Conservation (phyloP, 768 basidiomycete genomes). For the Trametopsis cervina region DNA sequence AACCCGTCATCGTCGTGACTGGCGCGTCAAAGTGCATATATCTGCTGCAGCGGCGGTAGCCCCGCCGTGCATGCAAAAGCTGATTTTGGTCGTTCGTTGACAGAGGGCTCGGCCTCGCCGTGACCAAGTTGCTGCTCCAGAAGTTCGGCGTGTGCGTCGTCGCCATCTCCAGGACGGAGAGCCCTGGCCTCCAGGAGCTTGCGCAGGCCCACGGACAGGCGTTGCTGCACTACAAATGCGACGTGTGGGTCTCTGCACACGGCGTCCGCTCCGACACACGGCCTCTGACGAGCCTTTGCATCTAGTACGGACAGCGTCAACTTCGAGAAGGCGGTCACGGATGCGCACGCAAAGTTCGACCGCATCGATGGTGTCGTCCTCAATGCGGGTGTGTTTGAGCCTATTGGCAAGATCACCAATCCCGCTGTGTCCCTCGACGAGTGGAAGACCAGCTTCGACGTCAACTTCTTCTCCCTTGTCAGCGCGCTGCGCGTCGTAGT, state of each 20-base stretch:
- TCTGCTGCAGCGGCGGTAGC: slow-evolving; percentile 4
- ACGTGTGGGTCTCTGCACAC: slow-evolving; percentile 53
- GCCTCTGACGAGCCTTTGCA: slow-evolving; percentile 4
- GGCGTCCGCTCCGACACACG: not conserved
- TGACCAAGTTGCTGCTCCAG: slow-evolving; percentile 57
- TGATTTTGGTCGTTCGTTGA: slow-evolving; percentile 8
- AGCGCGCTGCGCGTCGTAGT: slow-evolving; percentile 59
- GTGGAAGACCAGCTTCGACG: slow-evolving; percentile 73
- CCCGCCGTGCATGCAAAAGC: slow-evolving; percentile 1
- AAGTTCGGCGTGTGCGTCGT: slow-evolving; percentile 64
- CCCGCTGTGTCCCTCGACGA: slow-evolving; percentile 40
- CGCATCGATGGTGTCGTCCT: slow-evolving; percentile 73
- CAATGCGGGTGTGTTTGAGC: slow-evolving; percentile 78
- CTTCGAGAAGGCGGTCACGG: slow-evolving; percentile 47
- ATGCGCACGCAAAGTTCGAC: slow-evolving; percentile 46
- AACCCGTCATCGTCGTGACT: slow-evolving; percentile 69
- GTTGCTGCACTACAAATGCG: slow-evolving; percentile 57
- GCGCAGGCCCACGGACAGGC: slow-evolving; percentile 27
- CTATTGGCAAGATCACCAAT: slow-evolving; percentile 53
- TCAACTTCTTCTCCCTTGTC: slow-evolving; percentile 85
- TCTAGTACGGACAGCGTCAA: slow-evolving; percentile 53
- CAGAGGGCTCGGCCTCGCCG: slow-evolving; percentile 74
- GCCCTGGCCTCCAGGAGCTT: slow-evolving; percentile 58
- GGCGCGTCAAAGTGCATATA: slow-evolving; percentile 70
- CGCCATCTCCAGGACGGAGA: slow-evolving; percentile 63